Evolutionary conservation across 208 protist species (phyloP).

Genomic region (Trypanosoma vivax): DNA sequence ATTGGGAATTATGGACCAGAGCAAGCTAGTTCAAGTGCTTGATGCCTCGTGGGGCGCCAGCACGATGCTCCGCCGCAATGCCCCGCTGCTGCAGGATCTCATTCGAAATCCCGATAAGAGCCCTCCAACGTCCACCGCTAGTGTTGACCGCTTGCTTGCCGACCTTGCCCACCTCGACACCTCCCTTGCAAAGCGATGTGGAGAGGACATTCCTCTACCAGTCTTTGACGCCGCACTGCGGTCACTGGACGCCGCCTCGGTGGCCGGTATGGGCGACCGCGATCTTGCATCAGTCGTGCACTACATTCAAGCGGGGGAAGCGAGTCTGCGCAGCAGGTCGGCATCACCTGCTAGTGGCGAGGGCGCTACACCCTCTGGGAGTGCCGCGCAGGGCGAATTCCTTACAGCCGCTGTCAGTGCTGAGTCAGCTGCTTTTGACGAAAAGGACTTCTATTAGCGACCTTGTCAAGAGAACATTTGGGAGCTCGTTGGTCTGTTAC

Average conservation of each 20-base stretch:
- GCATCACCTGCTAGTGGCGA: neutral
- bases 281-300: slow-evolving; percentile 76
- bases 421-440: slow-evolving; percentile 24
- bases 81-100: slow-evolving; percentile 72
- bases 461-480: neutral
- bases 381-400: too few relatives aligned
- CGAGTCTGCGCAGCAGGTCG: slow-evolving; percentile 19
- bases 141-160: slow-evolving; percentile 51
- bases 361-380: neutral
- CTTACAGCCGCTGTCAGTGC: neutral
- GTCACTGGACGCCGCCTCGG: slow-evolving; percentile 54
- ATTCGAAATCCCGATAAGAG: slow-evolving; percentile 70
- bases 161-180: slow-evolving; percentile 65
- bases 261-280: slow-evolving; percentile 66
- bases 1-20: slow-evolving; percentile 69
- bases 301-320: slow-evolving; percentile 65
- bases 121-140: slow-evolving; percentile 44
- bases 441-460: slow-evolving; percentile 66
- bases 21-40: slow-evolving; percentile 67
- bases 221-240: slow-evolving; percentile 68
- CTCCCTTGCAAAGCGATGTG: slow-evolving; percentile 30
- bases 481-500: neutral
- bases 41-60: slow-evolving; percentile 78
- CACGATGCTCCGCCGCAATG: slow-evolving; percentile 86
- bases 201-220: slow-evolving; percentile 60